Evolutionary conservation across 768 basidiomycete species (phyloP).

Genomic region (Auriscalpium orientale): DNA sequence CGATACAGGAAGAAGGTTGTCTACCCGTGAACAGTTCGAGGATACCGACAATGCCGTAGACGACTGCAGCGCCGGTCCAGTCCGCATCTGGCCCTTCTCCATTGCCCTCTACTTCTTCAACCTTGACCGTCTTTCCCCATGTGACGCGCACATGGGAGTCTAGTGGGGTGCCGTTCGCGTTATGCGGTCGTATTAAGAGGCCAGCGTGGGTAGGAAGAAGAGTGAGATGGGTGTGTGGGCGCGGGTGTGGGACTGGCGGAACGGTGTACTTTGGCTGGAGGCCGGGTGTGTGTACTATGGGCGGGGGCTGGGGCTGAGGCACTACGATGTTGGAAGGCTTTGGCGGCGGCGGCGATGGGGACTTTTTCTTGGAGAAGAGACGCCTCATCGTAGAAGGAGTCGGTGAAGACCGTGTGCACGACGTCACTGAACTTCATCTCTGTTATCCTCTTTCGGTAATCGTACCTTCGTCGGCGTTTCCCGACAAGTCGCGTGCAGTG

Average conservation of each 20-base stretch:
- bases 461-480: neutral
- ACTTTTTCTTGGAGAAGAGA: slow-evolving; percentile 11
- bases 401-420: neutral
- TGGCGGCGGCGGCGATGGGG: neutral
- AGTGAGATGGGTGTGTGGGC: slow-evolving; percentile 63
- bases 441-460: neutral
- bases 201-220: slow-evolving; percentile 52
- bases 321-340: neutral
- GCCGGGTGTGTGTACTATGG: slow-evolving; percentile 17
- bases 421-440: neutral
- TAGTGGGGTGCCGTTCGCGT: slow-evolving; percentile 22
- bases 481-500: neutral
- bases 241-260: slow-evolving; percentile 69
- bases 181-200: slow-evolving; percentile 58
- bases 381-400: slow-evolving; percentile 8
- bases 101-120: slow-evolving; percentile 42
- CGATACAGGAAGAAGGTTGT: slow-evolving; percentile 15
- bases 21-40: slow-evolving; percentile 67
- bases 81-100: slow-evolving; percentile 30
- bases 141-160: slow-evolving; percentile 40
- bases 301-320: neutral
- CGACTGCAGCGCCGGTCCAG: slow-evolving; percentile 51
- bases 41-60: slow-evolving; percentile 74
- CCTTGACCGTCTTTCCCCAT: slow-evolving; percentile 51
- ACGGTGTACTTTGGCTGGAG: slow-evolving; percentile 60